A percentile compares a stretch with the other conserved stretches of the same genome.
Evolutionary conservation across 306 rosid genomes (phyloP).

Genomic region (Prunus armeniaca): DNA sequence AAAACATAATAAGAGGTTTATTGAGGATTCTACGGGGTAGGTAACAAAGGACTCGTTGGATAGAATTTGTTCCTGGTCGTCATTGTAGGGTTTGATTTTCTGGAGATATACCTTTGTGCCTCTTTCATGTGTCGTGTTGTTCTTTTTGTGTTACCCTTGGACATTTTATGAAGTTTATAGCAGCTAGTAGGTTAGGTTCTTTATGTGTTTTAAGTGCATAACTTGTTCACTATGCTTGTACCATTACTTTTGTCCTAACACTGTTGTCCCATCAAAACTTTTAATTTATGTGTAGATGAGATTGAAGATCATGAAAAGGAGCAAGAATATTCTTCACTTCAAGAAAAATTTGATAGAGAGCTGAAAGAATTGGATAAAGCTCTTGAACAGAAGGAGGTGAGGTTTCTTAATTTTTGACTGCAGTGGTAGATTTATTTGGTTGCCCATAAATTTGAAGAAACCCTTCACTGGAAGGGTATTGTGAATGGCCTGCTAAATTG

Average conservation of each 20-base stretch:
- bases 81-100: not conserved
- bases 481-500: not conserved
- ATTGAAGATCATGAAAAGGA: conserved; percentile 75
- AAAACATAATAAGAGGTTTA: not conserved
- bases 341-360: conserved; percentile 80
- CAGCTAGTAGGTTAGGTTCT: not conserved
- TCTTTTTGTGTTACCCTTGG: not conserved
- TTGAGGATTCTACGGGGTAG: not conserved
- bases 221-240: not conserved
- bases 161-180: not conserved
- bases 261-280: not conserved
- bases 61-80: not conserved
- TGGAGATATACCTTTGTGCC: not conserved
- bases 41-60: not conserved
- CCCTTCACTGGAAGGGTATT: not conserved
- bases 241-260: not conserved
- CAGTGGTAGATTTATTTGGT: not conserved
- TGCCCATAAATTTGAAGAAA: not conserved
- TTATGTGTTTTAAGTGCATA: not conserved
- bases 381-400: conserved; percentile 97
- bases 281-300: conserved; percentile 46
- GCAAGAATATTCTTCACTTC: conserved; percentile 85
- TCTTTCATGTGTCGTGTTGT: not conserved
- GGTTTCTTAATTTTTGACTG: not conserved
- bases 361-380: conserved; percentile 87